Percentiles rank a stretch among this genome's conserved stretches.
phyloP scores from a whole-genome alignment of 139 green algal species.

The Tetradesmus obliquus region DNA sequence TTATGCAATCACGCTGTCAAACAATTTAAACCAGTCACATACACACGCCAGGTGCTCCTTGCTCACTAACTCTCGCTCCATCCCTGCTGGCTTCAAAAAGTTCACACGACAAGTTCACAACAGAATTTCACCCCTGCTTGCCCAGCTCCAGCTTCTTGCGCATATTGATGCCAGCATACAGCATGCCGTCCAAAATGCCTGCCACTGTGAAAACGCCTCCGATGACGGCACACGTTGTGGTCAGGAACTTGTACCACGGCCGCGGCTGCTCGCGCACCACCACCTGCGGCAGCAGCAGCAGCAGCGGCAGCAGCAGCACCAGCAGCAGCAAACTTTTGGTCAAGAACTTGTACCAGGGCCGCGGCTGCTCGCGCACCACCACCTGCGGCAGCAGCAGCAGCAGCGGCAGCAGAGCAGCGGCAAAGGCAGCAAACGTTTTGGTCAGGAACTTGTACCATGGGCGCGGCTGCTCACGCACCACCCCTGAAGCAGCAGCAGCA shows the following conservation, averaged over 20 bases:
- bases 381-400: slow-evolving; percentile 38
- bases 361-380: slow-evolving; percentile 67
- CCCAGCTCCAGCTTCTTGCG: slow-evolving; percentile 86
- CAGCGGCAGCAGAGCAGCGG: slow-evolving; percentile 36
- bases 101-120: background rate
- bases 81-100: no score
- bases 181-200: slow-evolving; percentile 86
- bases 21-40: no score
- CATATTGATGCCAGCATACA: slow-evolving; percentile 72
- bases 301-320: background rate
- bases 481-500: background rate
- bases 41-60: no score
- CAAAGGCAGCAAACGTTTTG: slow-evolving; percentile 75
- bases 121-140: slow-evolving; percentile 70
- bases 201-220: slow-evolving; percentile 93
- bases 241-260: slow-evolving; percentile 89
- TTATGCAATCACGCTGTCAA: no score
- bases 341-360: slow-evolving; percentile 86
- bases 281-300: slow-evolving; percentile 51
- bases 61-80: no score
- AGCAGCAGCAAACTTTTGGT: slow-evolving; percentile 69
- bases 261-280: slow-evolving; percentile 72
- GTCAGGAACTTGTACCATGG: slow-evolving; percentile 88
- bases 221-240: slow-evolving; percentile 75
- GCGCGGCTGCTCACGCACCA: slow-evolving; percentile 69